phyloP scores from a whole-genome alignment of 345 rosid species.

The Populus euphratica region DNA sequence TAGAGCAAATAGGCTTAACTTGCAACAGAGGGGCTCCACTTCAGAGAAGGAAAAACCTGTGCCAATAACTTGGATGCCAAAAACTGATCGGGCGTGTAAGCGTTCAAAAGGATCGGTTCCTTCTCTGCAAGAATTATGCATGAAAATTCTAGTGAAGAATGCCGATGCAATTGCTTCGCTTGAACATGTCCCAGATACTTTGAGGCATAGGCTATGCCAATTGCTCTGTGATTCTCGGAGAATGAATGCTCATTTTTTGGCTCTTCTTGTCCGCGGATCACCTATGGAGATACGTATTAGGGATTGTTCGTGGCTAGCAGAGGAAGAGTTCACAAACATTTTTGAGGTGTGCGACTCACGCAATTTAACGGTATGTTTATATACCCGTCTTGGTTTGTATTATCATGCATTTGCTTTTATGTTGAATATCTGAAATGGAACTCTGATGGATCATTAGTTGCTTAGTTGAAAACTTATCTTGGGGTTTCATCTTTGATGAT shows the following conservation, averaged over 20 bases:
- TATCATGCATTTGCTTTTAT: not conserved
- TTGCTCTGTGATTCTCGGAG: constrained; percentile 67
- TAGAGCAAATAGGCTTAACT: constrained; percentile 36
- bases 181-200: constrained; percentile 65
- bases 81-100: constrained; percentile 14
- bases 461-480: not conserved
- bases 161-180: constrained; percentile 79
- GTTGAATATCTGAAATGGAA: not conserved
- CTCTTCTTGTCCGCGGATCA: constrained; percentile 55
- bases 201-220: constrained; percentile 59
- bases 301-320: constrained; percentile 90
- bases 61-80: constrained; percentile 61
- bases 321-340: constrained; percentile 53
- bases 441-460: not conserved
- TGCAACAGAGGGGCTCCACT: constrained; percentile 9
- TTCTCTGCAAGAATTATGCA: constrained; percentile 54
- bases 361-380: constrained; percentile 53
- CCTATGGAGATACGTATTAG: constrained; percentile 65
- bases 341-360: constrained; percentile 59
- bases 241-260: constrained; percentile 49
- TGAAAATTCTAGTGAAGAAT: constrained; percentile 58
- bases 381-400: constrained; percentile 1
- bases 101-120: constrained; percentile 33
- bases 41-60: constrained; percentile 22
- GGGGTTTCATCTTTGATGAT: not conserved